These are phyloP conservation scores for Ascomycota sp. DNA, from an alignment of 2,329 filamentous ascomycete genomes.

Conservation along the genomic window DNA sequence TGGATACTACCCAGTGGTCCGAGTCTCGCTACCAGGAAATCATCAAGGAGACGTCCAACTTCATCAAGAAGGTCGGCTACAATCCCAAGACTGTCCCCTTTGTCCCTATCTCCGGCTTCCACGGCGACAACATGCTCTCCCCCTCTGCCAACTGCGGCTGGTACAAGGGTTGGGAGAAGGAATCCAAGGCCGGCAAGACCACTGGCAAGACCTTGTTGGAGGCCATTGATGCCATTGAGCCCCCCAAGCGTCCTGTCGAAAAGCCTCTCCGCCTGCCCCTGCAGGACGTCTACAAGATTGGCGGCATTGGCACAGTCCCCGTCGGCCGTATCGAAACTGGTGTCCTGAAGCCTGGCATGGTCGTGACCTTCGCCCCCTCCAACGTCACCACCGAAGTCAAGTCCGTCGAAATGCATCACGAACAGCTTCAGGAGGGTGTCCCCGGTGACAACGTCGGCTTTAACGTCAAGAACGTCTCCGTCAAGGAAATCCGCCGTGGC, in stretches of 20 bases:
- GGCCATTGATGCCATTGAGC: constrained; percentile 92
- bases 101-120: constrained; percentile 99
- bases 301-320: constrained; percentile 98
- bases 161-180: constrained; percentile 99
- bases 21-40: constrained; percentile 95
- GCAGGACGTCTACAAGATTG: constrained; percentile 99
- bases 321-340: constrained; percentile 99
- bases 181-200: constrained; percentile 67
- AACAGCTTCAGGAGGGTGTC: constrained; percentile 85
- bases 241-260: constrained; percentile 81
- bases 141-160: constrained; percentile 85
- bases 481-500: constrained; percentile 99
- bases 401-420: constrained; percentile 99
- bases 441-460: constrained; percentile 99
- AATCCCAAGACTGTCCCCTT: constrained; percentile 98
- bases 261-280: constrained; percentile 99
- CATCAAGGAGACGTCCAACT: constrained; percentile 99
- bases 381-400: constrained; percentile 99
- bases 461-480: constrained; percentile 99
- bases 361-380: constrained; percentile 96
- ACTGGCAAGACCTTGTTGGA: constrained; percentile 96
- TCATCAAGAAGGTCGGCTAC: constrained; percentile 99
- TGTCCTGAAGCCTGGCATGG: constrained; percentile 76
- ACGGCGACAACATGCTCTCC: constrained; percentile 99
- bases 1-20: constrained; percentile 98